A percentile compares a stretch with the other conserved stretches of the same genome.
Conservation (phyloP, 1,284 basidiomycete species). For the Volvariella volvacea region DNA sequence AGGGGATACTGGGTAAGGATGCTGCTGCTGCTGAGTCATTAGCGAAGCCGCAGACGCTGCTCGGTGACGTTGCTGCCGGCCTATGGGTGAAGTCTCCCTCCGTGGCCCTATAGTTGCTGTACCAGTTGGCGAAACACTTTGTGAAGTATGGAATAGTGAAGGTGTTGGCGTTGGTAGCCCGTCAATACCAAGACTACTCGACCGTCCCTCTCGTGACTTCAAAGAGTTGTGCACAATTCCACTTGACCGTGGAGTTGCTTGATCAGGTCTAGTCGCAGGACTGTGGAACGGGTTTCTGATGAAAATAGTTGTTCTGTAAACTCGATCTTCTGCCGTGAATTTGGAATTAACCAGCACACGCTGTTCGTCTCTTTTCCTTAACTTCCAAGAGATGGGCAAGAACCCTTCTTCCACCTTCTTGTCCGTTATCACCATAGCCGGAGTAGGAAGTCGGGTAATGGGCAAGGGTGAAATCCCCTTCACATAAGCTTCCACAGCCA, state of each 20-base stretch:
- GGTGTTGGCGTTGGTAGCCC: slow-evolving; percentile 9
- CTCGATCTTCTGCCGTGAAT: slow-evolving; percentile 41
- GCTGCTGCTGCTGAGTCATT: background rate
- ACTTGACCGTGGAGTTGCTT: slow-evolving; percentile 8
- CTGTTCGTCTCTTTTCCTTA: slow-evolving; percentile 50
- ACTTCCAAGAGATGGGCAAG: slow-evolving; percentile 40
- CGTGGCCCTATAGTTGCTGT: background rate
- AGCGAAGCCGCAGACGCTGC: background rate
- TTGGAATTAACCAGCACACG: slow-evolving; percentile 44
- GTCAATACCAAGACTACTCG: background rate
- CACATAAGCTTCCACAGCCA: slow-evolving; percentile 66
- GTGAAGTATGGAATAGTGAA: slow-evolving; percentile 11
- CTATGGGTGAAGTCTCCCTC: background rate
- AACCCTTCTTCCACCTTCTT: slow-evolving; percentile 37
- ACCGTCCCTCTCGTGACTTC: slow-evolving; percentile 4
- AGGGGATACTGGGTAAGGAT: background rate
- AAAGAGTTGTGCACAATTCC: slow-evolving; percentile 11
- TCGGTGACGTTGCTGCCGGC: background rate
- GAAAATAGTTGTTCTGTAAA: slow-evolving; percentile 27
- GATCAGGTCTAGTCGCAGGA: slow-evolving; percentile 9
- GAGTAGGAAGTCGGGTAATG: slow-evolving; percentile 58
- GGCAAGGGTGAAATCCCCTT: slow-evolving; percentile 59
- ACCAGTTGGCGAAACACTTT: slow-evolving; percentile 7
- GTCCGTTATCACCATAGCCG: slow-evolving; percentile 50
- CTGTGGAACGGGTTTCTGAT: background rate